Percentiles rank a stretch among this genome's conserved stretches.
These are phyloP conservation scores for Pseudopediastrum boryanum DNA, from an alignment of 139 green algal species.

Conservation along the genomic window DNA sequence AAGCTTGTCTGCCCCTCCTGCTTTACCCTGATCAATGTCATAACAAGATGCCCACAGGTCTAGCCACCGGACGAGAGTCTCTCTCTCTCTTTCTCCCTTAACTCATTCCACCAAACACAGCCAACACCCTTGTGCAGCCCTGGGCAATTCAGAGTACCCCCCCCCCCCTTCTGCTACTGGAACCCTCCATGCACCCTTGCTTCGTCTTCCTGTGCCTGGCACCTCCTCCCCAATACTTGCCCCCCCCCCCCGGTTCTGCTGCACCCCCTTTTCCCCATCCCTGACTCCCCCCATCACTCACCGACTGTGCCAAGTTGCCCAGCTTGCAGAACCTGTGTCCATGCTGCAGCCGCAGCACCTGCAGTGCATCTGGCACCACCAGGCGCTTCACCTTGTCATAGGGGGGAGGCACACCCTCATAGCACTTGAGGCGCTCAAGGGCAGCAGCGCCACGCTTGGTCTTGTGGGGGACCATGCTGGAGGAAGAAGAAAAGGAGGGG, in stretches of 20 bases:
- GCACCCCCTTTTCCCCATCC: neutral
- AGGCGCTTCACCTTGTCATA: slow-evolving; percentile 95
- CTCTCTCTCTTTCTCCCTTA: no score
- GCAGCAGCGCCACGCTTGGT: slow-evolving; percentile 88
- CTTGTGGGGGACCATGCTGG: slow-evolving; percentile 99
- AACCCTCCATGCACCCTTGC: no score
- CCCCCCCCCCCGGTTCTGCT: neutral
- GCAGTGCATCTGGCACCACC: slow-evolving; percentile 97
- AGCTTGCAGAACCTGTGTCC: slow-evolving; percentile 93
- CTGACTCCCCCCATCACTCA: slow-evolving; percentile 37
- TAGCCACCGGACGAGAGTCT: no score
- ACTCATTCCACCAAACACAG: no score
- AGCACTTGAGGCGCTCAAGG: slow-evolving; percentile 95
- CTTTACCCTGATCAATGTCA: no score
- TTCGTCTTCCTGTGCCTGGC: neutral
- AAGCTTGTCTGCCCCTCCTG: no score
- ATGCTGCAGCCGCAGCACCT: slow-evolving; percentile 93
- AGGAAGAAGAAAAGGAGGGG: neutral
- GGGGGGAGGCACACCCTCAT: slow-evolving; percentile 92
- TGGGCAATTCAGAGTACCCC: no score
- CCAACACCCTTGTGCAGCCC: no score
- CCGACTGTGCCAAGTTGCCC: slow-evolving; percentile 80
- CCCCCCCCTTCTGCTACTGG: no score
- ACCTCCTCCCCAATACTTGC: neutral
- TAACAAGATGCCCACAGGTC: no score